A percentile compares a stretch with the other conserved stretches of the same genome.
Conservation (phyloP, 1,284 basidiomycete genomes). For the Spongispora temasekensis region DNA sequence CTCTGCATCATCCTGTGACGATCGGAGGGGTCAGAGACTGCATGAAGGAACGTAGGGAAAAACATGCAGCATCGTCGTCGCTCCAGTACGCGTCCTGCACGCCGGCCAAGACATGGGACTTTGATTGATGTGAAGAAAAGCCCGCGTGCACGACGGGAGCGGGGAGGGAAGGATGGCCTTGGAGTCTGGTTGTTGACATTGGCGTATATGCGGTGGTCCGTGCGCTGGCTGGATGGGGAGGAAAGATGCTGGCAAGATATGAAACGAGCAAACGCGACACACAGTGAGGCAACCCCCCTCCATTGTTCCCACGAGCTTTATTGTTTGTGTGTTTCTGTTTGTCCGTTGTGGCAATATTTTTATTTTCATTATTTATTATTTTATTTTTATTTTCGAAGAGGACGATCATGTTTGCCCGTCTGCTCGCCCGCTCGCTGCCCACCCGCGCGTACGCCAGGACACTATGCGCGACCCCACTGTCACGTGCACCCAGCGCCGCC, state of each 20-base stretch:
- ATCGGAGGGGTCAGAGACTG: slow-evolving; percentile 16
- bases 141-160: slow-evolving; percentile 70
- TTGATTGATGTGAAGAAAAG: slow-evolving; percentile 71
- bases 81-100: slow-evolving; percentile 99
- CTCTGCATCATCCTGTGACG: slow-evolving; percentile 88
- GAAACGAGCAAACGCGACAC: slow-evolving; percentile 27
- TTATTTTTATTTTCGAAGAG: neutral
- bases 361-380: neutral
- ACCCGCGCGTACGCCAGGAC: slow-evolving; percentile 13
- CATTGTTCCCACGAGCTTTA: slow-evolving; percentile 24
- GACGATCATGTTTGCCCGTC: slow-evolving; percentile 26
- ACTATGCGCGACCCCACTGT: slow-evolving; percentile 16
- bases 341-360: slow-evolving; percentile 14
- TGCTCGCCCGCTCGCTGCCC: slow-evolving; percentile 29
- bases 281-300: slow-evolving; percentile 26
- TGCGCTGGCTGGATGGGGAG: slow-evolving; percentile 15
- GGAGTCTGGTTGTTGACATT: slow-evolving; percentile 50
- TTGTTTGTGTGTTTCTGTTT: slow-evolving; percentile 34
- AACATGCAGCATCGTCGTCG: slow-evolving; percentile 82
- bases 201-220: slow-evolving; percentile 1
- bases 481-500: slow-evolving; percentile 10
- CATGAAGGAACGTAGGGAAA: neutral
- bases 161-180: slow-evolving; percentile 61
- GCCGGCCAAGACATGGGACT: slow-evolving; percentile 82
- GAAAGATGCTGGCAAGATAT: slow-evolving; percentile 15